Evolutionary conservation across 371 early-diverging fungal genomes (phyloP).

Genomic region (Mortierella sp.): DNA sequence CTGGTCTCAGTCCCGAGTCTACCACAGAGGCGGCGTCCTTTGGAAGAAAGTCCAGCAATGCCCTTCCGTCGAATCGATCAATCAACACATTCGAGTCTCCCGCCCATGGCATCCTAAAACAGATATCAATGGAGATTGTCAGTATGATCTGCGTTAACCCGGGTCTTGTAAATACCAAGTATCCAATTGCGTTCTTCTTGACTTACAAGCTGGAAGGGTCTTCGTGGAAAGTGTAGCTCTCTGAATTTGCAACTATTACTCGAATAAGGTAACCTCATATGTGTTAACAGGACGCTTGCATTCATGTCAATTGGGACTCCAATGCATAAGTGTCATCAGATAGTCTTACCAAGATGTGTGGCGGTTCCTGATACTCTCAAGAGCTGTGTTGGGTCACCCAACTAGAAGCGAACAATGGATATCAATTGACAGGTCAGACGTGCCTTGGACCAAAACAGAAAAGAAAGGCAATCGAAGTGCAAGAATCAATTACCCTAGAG

Average conservation of each 20-base stretch:
- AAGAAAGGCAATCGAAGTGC: background rate
- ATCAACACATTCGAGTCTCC: slow-evolving; percentile 37
- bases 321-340: background rate
- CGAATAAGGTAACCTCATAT: background rate
- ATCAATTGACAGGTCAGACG: background rate
- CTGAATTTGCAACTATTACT: slow-evolving; percentile 33
- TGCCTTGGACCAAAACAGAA: background rate
- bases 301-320: background rate
- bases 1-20: slow-evolving; percentile 41
- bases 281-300: background rate
- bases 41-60: slow-evolving; percentile 68
- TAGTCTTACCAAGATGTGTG: slow-evolving; percentile 54
- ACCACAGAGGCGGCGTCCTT: slow-evolving; percentile 31
- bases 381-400: slow-evolving; percentile 72
- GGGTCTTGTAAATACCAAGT: background rate
- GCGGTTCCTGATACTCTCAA: slow-evolving; percentile 69
- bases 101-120: slow-evolving; percentile 48
- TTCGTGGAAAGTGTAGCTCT: slow-evolving; percentile 36
- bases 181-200: background rate
- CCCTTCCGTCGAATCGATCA: slow-evolving; percentile 70
- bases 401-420: slow-evolving; percentile 33
- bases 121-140: background rate
- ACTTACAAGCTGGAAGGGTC: slow-evolving; percentile 41
- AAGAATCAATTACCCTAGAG: slow-evolving; percentile 60
- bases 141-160: background rate